A percentile compares a stretch with the other conserved stretches of the same genome.
Conservation (phyloP, 352 stramenopile genomes). For the Globisporangium abappressorium region DNA sequence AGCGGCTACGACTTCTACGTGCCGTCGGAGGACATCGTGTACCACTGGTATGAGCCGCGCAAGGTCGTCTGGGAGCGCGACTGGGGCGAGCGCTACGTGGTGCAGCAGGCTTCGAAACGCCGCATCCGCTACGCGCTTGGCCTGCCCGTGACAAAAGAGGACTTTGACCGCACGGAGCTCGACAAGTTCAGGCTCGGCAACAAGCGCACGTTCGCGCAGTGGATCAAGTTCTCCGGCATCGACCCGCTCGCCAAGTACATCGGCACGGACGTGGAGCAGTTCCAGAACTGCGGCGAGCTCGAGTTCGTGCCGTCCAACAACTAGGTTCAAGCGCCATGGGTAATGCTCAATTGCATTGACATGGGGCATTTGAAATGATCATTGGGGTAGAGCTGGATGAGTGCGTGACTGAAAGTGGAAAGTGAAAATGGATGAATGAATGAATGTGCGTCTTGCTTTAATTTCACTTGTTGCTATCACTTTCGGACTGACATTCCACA, state of each 20-base stretch:
- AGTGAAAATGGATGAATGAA: conserved; percentile 1
- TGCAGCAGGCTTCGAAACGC: conserved; percentile 73
- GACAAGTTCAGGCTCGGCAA: conserved; percentile 66
- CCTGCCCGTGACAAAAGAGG: conserved; percentile 54
- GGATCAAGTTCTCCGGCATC: conserved; percentile 77
- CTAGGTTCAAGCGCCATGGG: not conserved
- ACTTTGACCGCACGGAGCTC: conserved; percentile 73
- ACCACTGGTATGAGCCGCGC: conserved; percentile 79
- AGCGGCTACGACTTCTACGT: conserved; percentile 80
- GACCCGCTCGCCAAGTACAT: conserved; percentile 66
- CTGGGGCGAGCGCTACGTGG: conserved; percentile 61
- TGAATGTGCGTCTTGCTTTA: not conserved
- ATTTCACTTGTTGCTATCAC: not conserved
- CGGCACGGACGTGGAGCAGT: conserved; percentile 48
- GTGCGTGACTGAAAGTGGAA: not conserved
- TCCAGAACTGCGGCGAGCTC: conserved; percentile 68
- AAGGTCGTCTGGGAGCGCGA: conserved; percentile 83
- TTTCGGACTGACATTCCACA: not conserved
- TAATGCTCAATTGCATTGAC: no score
- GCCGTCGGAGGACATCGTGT: conserved; percentile 67
- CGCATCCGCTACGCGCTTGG: conserved; percentile 64
- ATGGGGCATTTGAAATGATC: not conserved
- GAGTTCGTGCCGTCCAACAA: conserved; percentile 57
- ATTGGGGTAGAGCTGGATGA: not conserved
- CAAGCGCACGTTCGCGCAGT: conserved; percentile 76